Evolutionary conservation across 2,329 filamentous ascomycete species (phyloP).

Genomic region (Amphichorda felina): DNA sequence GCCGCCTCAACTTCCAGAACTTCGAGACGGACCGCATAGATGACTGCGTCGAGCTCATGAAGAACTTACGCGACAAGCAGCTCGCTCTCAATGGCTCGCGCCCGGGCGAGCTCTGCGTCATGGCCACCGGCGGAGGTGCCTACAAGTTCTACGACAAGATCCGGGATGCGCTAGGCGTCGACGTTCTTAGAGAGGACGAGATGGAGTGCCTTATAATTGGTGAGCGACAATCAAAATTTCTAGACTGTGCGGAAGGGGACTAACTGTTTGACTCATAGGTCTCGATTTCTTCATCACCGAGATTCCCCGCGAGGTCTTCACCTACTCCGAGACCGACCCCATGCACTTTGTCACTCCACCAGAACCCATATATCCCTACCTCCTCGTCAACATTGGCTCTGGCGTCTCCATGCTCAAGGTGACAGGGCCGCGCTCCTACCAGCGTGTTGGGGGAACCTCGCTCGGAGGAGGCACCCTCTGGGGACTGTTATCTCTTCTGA

Average conservation of each 20-base stretch:
- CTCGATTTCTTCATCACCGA: conserved; percentile 99
- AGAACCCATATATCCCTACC: conserved; percentile 84
- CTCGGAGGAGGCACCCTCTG: conserved; percentile 95
- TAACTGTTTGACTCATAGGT: conserved; percentile 40
- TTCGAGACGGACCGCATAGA: conserved; percentile 96
- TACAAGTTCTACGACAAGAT: conserved; percentile 96
- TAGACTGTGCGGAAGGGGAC: no score
- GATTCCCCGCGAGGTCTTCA: conserved; percentile 94
- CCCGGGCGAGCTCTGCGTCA: conserved; percentile 68
- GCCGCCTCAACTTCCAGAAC: conserved; percentile 85
- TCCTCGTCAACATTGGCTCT: conserved; percentile 95
- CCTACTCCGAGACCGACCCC: conserved; percentile 80
- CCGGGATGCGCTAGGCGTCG: conserved; percentile 68
- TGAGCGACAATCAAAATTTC: conserved; percentile 23
- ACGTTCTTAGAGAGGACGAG: conserved; percentile 88
- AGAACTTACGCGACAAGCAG: conserved; percentile 73
- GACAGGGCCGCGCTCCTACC: conserved; percentile 72
- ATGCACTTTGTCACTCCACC: conserved; percentile 77
- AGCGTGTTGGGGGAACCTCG: conserved; percentile 89
- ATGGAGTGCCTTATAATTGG: conserved; percentile 98
- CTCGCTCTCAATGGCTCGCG: conserved; percentile 60
- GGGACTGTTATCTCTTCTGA: conserved; percentile 84
- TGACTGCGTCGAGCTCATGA: conserved; percentile 86
- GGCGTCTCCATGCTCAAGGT: conserved; percentile 97
- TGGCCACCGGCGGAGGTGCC: conserved; percentile 91